Base-by-base conservation (phyloP, 257 asterid genomes). In the Nicotiana paniculata region DNA sequence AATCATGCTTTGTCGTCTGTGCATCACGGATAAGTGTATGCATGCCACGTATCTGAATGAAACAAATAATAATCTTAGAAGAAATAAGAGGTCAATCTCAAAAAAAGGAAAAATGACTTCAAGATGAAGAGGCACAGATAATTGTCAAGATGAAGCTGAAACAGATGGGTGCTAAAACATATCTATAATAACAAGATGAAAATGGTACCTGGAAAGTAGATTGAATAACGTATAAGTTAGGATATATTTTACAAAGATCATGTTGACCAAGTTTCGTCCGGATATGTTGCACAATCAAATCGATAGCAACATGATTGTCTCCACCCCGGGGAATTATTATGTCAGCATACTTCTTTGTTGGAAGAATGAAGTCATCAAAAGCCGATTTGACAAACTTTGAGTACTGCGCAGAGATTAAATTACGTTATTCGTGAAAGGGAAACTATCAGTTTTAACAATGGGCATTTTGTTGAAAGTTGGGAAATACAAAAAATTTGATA, bases 271-370 rank as follows among this genome's bases (percentile, higher is more conserved):
- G 82, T 63, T 80, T 80, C 11, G 77, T 80, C 33, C 82, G 16
- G 5, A 35, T 37, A 79, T 96, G 99, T 85, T 96, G 99, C 67
- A 96, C 99, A 64, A 96, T 96, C 93, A 96, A 91, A 90, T 96
- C 98, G 81, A 96, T 92, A 26, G 99, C 99, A 69, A 96, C 99
- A 85, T 90, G 98, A 88, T 96, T 96, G 91, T 96, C 99, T 87
- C 99, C 99, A 83, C 99, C 99, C 54, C 98, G 98, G 28, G 99
- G 99, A 87, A 96, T 96, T 86, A 96, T 96, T 76, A 96, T 89
- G 89, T 96, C 99, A 3, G 99, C 98, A 62, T 92, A 94, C 88
- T 96, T 96, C 90, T 96, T 96, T 9, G 98, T 94, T 35, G 99
- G 98, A 86, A 94, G 98, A 85, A 96, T 94, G 88, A 96, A 94